A percentile compares a stretch with the other conserved stretches of the same genome.
Conservation (phyloP, 176 grass and related monocot species). For the Triticum aestivum region DNA sequence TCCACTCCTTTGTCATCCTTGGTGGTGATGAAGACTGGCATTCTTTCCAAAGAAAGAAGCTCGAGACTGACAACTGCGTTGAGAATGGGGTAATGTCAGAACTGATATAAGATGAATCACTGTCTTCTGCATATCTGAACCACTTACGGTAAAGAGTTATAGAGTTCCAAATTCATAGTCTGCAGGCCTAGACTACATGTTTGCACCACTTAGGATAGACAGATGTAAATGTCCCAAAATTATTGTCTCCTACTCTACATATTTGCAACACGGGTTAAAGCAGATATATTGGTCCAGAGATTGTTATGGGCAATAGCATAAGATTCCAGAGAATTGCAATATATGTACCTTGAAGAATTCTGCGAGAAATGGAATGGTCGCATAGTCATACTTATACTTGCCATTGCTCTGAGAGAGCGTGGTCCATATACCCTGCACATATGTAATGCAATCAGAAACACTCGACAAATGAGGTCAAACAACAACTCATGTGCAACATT, state of each 20-base stretch:
- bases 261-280: neutral
- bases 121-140: neutral
- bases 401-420: slow-evolving; percentile 89
- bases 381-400: slow-evolving; percentile 87
- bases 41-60: slow-evolving; percentile 92
- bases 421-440: slow-evolving; percentile 81
- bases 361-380: slow-evolving; percentile 89
- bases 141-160: neutral
- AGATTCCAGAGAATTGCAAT: slow-evolving; percentile 1
- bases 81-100: slow-evolving; percentile 31
- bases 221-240: neutral
- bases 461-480: neutral
- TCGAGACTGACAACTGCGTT: slow-evolving; percentile 66
- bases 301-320: neutral
- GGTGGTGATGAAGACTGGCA: slow-evolving; percentile 60
- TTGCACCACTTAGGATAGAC: neutral
- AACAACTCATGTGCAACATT: slow-evolving; percentile 17
- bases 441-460: slow-evolving; percentile 27
- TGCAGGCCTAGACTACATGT: neutral
- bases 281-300: neutral
- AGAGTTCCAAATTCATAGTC: neutral
- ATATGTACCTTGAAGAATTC: slow-evolving; percentile 80
- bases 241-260: neutral
- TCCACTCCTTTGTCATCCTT: slow-evolving; percentile 94
- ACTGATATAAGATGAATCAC: neutral